Conservation (phyloP, 2,329 filamentous ascomycete genomes). For the Xylariales sp. region DNA sequence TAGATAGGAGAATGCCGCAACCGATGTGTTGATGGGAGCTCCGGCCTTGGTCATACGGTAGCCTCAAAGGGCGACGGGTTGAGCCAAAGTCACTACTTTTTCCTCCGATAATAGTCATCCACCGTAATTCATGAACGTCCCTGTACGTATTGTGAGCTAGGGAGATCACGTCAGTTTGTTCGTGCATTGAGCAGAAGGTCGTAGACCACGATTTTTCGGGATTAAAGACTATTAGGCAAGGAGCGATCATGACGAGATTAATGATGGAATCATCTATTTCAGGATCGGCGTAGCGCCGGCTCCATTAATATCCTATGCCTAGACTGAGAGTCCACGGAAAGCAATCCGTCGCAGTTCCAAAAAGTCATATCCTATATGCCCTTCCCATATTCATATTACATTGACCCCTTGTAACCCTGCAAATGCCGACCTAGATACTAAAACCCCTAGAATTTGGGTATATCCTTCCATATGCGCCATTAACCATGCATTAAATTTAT, state of each 20-base stretch:
- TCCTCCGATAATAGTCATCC: neutral
- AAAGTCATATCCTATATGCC: constrained; percentile 6
- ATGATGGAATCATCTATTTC: neutral
- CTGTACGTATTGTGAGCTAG: too few species aligned
- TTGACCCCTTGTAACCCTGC: constrained; percentile 20
- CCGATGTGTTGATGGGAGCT: neutral
- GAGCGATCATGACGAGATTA: neutral
- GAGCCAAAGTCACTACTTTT: neutral
- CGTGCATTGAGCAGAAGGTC: neutral
- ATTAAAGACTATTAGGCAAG: neutral
- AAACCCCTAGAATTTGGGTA: constrained; percentile 26
- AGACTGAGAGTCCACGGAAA: neutral
- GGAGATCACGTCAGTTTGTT: neutral
- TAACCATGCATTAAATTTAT: constrained; percentile 36
- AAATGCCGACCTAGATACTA: constrained; percentile 19
- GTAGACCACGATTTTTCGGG: neutral
- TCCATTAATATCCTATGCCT: constrained; percentile 10
- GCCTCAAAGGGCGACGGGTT: neutral
- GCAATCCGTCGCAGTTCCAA: neutral
- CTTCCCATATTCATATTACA: constrained; percentile 19
- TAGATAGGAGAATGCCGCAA: neutral
- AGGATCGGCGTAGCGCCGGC: neutral
- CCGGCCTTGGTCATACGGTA: neutral
- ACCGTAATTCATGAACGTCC: neutral
- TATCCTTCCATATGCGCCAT: constrained; percentile 36